A percentile compares a stretch with the other conserved stretches of the same genome.
Evolutionary conservation across 352 stramenopile genomes (phyloP).

Genomic region (Aphanomyces astaci): DNA sequence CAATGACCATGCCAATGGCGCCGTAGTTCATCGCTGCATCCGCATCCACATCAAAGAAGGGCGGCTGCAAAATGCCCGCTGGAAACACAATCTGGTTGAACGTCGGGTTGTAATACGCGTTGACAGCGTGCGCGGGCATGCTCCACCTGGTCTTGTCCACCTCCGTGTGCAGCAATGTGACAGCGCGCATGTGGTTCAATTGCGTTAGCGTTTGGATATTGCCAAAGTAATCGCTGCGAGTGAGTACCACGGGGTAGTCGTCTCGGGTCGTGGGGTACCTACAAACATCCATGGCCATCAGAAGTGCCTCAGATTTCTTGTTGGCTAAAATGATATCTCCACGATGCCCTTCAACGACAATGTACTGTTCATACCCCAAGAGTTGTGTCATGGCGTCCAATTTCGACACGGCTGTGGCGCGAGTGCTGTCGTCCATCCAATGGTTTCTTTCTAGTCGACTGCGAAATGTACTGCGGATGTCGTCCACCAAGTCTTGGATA

Average conservation of each 20-base stretch:
- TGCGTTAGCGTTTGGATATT: slow-evolving; percentile 41
- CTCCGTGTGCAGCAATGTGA: slow-evolving; percentile 15
- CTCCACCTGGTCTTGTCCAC: slow-evolving; percentile 72
- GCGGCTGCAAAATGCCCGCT: slow-evolving; percentile 91
- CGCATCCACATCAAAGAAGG: slow-evolving; percentile 82
- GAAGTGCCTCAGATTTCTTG: no score
- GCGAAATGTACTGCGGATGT: slow-evolving; percentile 5
- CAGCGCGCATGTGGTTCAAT: slow-evolving; percentile 32
- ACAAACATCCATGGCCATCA: neutral
- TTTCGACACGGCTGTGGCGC: neutral
- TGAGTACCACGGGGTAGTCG: slow-evolving; percentile 50
- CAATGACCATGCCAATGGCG: slow-evolving; percentile 88
- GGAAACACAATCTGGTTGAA: slow-evolving; percentile 93
- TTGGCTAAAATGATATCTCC: no score
- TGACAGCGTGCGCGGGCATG: slow-evolving; percentile 90
- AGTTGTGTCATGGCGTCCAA: slow-evolving; percentile 9
- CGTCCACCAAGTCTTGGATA: slow-evolving; percentile 1
- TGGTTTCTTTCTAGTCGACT: neutral
- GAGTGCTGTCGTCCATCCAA: slow-evolving; percentile 19
- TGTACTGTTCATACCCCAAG: neutral
- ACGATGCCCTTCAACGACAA: no score
- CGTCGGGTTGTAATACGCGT: slow-evolving; percentile 77
- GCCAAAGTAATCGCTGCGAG: slow-evolving; percentile 32
- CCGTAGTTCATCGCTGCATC: slow-evolving; percentile 91
- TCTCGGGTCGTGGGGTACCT: slow-evolving; percentile 6